These are phyloP conservation scores for Gloeostereum incarnatum DNA, from an alignment of 768 basidiomycete genomes.

Conservation along the genomic window DNA sequence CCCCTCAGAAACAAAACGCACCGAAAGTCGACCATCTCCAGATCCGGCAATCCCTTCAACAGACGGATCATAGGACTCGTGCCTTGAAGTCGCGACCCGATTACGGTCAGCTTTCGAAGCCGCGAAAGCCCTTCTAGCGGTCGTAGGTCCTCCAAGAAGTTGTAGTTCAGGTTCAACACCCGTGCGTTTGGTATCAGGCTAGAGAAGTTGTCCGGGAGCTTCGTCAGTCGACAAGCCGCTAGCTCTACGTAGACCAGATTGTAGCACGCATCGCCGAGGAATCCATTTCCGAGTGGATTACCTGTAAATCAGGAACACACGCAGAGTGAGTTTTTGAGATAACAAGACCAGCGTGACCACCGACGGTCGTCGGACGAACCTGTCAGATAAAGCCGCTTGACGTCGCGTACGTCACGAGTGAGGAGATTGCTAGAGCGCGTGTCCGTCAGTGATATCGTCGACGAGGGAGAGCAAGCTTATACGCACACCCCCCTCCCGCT, in stretches of 20 bases:
- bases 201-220: conserved; percentile 61
- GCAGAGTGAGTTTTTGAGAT: conserved; percentile 6
- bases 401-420: conserved; percentile 77
- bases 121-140: conserved; percentile 62
- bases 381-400: conserved; percentile 91
- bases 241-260: conserved; percentile 89
- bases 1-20: conserved; percentile 23
- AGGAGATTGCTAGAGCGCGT: conserved; percentile 25
- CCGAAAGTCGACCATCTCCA: conserved; percentile 92
- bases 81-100: conserved; percentile 75
- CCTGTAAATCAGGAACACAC: conserved; percentile 35
- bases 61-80: conserved; percentile 67
- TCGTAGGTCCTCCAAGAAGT: conserved; percentile 74
- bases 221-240: conserved; percentile 74
- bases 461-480: conserved; percentile 14
- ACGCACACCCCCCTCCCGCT: conserved; percentile 68
- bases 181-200: conserved; percentile 75
- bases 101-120: conserved; percentile 76
- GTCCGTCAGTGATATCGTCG: conserved; percentile 9
- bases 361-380: conserved; percentile 38
- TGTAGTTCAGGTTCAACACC: conserved; percentile 93
- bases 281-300: conserved; percentile 54
- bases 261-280: conserved; percentile 71
- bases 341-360: conserved; percentile 8
- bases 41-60: conserved; percentile 61